A percentile compares a stretch with the other conserved stretches of the same genome.
These are phyloP conservation scores for Botryotinia calthae DNA, from an alignment of 2,329 filamentous ascomycete species.

Conservation along the genomic window DNA sequence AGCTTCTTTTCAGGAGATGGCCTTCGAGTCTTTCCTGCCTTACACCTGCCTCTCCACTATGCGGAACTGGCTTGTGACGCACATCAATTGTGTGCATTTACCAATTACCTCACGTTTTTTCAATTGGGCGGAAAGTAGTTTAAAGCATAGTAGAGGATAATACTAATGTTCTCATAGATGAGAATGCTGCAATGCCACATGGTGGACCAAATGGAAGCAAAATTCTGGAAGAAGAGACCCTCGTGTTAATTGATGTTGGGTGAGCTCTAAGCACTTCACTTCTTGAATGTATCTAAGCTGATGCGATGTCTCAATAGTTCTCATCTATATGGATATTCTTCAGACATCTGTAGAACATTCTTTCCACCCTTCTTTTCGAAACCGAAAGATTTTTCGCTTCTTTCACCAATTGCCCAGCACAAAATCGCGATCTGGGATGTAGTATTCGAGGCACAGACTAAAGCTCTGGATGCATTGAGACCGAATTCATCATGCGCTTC, in stretches of 20 bases:
- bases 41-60: not conserved
- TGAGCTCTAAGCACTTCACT: constrained; percentile 23
- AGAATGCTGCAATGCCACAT: constrained; percentile 43
- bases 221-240: constrained; percentile 51
- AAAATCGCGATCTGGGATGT: constrained; percentile 59
- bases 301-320: constrained; percentile 41
- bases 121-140: not conserved
- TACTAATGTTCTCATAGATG: constrained; percentile 32
- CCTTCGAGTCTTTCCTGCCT: not conserved
- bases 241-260: constrained; percentile 62
- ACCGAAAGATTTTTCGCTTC: constrained; percentile 23
- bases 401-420: constrained; percentile 40
- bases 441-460: constrained; percentile 60
- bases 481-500: constrained; percentile 54
- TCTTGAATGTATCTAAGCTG: not conserved
- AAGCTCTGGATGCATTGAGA: constrained; percentile 50
- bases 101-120: not conserved
- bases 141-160: not conserved
- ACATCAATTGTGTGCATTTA: not conserved
- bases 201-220: constrained; percentile 46
- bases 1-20: not conserved
- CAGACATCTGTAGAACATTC: constrained; percentile 63
- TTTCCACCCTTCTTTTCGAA: constrained; percentile 44
- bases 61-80: not conserved
- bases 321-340: constrained; percentile 61